phyloP scores from a whole-genome alignment of 2,329 filamentous ascomycete genomes.

The Rhynchosporium graminicola region DNA sequence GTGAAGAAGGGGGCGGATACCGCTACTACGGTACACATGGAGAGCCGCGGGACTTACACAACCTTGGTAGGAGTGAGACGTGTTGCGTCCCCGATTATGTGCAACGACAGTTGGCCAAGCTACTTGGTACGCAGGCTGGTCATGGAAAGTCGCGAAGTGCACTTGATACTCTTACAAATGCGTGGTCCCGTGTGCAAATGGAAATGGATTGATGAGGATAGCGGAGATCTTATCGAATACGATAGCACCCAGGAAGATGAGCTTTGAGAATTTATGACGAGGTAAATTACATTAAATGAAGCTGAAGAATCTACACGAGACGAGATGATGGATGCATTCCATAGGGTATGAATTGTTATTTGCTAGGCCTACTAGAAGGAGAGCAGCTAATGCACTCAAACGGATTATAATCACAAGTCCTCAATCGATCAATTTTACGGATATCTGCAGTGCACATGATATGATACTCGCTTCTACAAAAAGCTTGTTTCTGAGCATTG shows the following conservation, averaged over 20 bases:
- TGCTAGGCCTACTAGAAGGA: background rate
- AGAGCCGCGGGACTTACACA: background rate
- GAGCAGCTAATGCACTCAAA: background rate
- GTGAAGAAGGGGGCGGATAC: background rate
- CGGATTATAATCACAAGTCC: background rate
- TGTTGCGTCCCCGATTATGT: background rate
- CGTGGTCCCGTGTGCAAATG: background rate
- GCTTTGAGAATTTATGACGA: background rate
- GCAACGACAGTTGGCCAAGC: background rate
- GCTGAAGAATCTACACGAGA: background rate
- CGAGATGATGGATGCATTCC: background rate
- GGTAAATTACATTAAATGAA: background rate
- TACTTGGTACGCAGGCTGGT: background rate
- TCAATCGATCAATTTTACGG: constrained; percentile 12
- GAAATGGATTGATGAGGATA: background rate
- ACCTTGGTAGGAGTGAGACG: background rate
- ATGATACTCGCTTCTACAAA: constrained; percentile 12
- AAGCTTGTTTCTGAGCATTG: constrained; percentile 1
- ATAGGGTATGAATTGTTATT: background rate
- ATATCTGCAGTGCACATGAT: constrained; percentile 20
- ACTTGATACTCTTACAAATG: background rate
- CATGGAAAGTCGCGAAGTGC: background rate
- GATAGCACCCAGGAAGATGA: background rate
- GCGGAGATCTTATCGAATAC: background rate
- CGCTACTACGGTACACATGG: background rate